These are phyloP conservation scores for Eimeria brunetti DNA, from an alignment of 169 alveolate genomes.

Conservation along the genomic window DNA sequence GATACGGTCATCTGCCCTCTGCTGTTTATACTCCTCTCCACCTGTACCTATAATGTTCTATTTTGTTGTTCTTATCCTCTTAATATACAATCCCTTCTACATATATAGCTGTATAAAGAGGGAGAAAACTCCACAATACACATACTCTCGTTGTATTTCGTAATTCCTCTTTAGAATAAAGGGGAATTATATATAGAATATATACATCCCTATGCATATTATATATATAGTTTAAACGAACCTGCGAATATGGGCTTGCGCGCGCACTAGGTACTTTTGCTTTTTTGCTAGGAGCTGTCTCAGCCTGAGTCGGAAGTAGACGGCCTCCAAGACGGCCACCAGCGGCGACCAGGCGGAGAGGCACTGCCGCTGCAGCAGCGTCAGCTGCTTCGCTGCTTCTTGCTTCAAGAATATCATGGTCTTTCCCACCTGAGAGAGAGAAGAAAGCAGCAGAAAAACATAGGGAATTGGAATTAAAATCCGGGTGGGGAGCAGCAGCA, in stretches of 20 bases:
- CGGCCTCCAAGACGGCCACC: slow-evolving; percentile 91
- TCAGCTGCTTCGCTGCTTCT: slow-evolving; percentile 91
- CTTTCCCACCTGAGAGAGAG: slow-evolving; percentile 88
- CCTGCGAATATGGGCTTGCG: slow-evolving; percentile 93
- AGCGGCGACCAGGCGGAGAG: slow-evolving; percentile 93
- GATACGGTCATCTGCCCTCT: too few relatives aligned
- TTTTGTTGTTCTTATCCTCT: too few relatives aligned
- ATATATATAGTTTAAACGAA: background rate
- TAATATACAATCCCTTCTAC: too few relatives aligned
- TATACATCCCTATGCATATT: too few relatives aligned
- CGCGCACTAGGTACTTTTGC: slow-evolving; percentile 88
- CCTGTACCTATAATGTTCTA: too few relatives aligned
- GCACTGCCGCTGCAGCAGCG: slow-evolving; percentile 91
- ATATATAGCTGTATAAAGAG: too few relatives aligned
- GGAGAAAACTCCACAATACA: too few relatives aligned
- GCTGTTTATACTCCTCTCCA: too few relatives aligned
- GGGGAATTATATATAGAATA: too few relatives aligned
- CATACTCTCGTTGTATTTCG: too few relatives aligned
- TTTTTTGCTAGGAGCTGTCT: slow-evolving; percentile 82
- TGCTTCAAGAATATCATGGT: slow-evolving; percentile 94
- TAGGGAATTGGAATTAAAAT: too few relatives aligned
- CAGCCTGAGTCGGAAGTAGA: slow-evolving; percentile 83
- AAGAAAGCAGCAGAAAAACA: background rate
- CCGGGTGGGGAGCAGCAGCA: background rate
- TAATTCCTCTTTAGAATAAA: too few relatives aligned